A percentile compares a stretch with the other conserved stretches of the same genome.
Conservation (phyloP, 2,329 filamentous ascomycete genomes). For the Elsinoe batatas region DNA sequence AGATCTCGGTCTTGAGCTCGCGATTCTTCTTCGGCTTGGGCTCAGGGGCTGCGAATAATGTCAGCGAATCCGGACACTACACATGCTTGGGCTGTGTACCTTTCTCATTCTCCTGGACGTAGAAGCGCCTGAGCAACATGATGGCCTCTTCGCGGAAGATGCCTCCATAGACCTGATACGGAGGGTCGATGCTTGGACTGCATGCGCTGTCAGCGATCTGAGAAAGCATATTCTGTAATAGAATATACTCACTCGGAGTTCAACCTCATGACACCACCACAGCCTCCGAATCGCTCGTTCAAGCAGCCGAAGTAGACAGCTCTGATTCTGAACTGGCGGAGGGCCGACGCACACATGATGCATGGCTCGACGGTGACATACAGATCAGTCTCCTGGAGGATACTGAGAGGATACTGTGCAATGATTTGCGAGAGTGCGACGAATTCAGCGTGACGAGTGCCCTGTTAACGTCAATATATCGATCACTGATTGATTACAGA, state of each 20-base stretch:
- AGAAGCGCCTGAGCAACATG: slow-evolving; percentile 83
- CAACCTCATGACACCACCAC: slow-evolving; percentile 82
- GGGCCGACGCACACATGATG: slow-evolving; percentile 93
- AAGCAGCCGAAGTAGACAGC: slow-evolving; percentile 90
- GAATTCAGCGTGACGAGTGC: slow-evolving; percentile 91
- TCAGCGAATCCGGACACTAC: not conserved
- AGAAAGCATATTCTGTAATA: not conserved
- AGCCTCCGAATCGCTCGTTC: slow-evolving; percentile 96
- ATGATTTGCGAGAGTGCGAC: slow-evolving; percentile 66
- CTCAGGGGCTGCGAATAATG: slow-evolving; percentile 42
- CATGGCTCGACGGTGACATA: slow-evolving; percentile 98
- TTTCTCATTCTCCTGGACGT: slow-evolving; percentile 94
- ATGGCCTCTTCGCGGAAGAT: slow-evolving; percentile 89
- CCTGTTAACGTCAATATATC: slow-evolving; percentile 37
- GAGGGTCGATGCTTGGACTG: slow-evolving; percentile 58
- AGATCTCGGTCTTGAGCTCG: slow-evolving; percentile 51
- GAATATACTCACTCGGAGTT: slow-evolving; percentile 51
- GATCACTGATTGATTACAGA: not conserved
- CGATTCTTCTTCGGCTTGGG: slow-evolving; percentile 55
- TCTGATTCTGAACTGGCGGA: slow-evolving; percentile 78
- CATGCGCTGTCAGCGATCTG: not conserved
- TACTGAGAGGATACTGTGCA: slow-evolving; percentile 52
- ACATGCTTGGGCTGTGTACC: slow-evolving; percentile 38
- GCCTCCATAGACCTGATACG: slow-evolving; percentile 76
- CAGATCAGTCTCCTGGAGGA: slow-evolving; percentile 65